These are phyloP conservation scores for Pythium pyrilobum DNA, from an alignment of 352 stramenopile genomes.

Conservation along the genomic window DNA sequence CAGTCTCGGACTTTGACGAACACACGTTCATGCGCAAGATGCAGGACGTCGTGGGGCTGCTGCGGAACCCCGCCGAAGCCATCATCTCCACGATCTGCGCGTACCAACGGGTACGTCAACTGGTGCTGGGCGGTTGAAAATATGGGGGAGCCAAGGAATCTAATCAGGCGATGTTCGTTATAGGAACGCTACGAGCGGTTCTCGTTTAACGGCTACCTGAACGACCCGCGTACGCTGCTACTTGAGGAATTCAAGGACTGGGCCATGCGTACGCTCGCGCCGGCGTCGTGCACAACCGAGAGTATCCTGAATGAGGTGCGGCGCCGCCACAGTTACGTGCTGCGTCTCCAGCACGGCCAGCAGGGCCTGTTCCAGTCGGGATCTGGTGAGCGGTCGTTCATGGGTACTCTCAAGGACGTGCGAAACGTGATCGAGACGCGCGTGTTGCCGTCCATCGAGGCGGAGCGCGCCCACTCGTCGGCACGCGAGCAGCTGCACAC, in stretches of 20 bases:
- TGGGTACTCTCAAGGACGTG: slow-evolving; percentile 80
- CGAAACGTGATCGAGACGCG: slow-evolving; percentile 72
- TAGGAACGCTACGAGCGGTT: slow-evolving; percentile 78
- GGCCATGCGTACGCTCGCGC: slow-evolving; percentile 73
- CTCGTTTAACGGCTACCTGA: slow-evolving; percentile 73
- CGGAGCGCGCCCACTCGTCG: slow-evolving; percentile 74
- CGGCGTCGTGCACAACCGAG: slow-evolving; percentile 72
- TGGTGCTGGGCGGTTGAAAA: no score
- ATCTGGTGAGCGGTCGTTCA: slow-evolving; percentile 63
- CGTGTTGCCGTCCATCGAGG: slow-evolving; percentile 75
- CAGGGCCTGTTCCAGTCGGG: slow-evolving; percentile 78
- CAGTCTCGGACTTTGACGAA: slow-evolving; percentile 79
- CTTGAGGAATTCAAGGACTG: slow-evolving; percentile 86
- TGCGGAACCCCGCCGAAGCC: slow-evolving; percentile 73
- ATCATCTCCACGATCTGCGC: slow-evolving; percentile 86
- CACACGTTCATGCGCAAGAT: slow-evolving; percentile 88
- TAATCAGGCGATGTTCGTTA: no score
- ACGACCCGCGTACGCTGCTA: slow-evolving; percentile 75
- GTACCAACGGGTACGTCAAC: slow-evolving; percentile 50
- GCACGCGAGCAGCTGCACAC: slow-evolving; percentile 77
- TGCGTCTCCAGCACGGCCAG: slow-evolving; percentile 74
- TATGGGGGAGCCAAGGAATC: no score
- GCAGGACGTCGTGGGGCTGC: slow-evolving; percentile 74
- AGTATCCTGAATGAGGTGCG: slow-evolving; percentile 72
- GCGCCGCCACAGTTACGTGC: slow-evolving; percentile 66